These are phyloP conservation scores for Coemansia sp. DNA, from an alignment of 192 early-diverging fungal species.

Conservation along the genomic window DNA sequence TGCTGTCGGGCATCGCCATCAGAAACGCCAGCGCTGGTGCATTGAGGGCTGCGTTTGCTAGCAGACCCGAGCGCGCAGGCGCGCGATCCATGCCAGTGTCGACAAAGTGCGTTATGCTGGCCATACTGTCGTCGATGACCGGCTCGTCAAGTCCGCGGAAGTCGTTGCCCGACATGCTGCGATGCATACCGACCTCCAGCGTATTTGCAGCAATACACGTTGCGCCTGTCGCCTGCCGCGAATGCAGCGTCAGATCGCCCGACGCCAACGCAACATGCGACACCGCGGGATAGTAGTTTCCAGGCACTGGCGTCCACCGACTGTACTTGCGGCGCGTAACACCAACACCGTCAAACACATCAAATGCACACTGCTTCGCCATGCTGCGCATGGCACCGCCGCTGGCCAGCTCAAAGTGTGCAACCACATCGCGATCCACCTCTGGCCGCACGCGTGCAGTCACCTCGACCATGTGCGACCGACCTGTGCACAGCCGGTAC, in stretches of 20 bases:
- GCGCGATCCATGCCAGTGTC: slow-evolving; percentile 7
- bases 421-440: slow-evolving; percentile 39
- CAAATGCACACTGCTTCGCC: slow-evolving; percentile 13
- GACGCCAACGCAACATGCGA: slow-evolving; percentile 25
- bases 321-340: slow-evolving; percentile 17
- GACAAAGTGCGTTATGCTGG: slow-evolving; percentile 21
- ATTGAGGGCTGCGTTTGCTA: slow-evolving; percentile 22
- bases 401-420: slow-evolving; percentile 12
- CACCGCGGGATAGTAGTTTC: slow-evolving; percentile 39
- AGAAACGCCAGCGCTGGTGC: slow-evolving; percentile 36
- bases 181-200: slow-evolving; percentile 41
- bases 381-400: neutral
- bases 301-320: slow-evolving; percentile 41
- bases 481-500: slow-evolving; percentile 32
- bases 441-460: slow-evolving; percentile 4
- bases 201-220: slow-evolving; percentile 17
- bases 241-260: slow-evolving; percentile 22
- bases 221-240: slow-evolving; percentile 39
- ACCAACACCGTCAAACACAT: slow-evolving; percentile 31
- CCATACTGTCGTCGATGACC: slow-evolving; percentile 18
- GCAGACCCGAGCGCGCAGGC: neutral
- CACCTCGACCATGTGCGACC: slow-evolving; percentile 18
- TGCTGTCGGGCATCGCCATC: neutral
- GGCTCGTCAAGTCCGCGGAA: slow-evolving; percentile 38
- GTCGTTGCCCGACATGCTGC: slow-evolving; percentile 47